These are phyloP conservation scores for Podospora conica DNA, from an alignment of 495 filamentous ascomycete species.

Conservation along the genomic window DNA sequence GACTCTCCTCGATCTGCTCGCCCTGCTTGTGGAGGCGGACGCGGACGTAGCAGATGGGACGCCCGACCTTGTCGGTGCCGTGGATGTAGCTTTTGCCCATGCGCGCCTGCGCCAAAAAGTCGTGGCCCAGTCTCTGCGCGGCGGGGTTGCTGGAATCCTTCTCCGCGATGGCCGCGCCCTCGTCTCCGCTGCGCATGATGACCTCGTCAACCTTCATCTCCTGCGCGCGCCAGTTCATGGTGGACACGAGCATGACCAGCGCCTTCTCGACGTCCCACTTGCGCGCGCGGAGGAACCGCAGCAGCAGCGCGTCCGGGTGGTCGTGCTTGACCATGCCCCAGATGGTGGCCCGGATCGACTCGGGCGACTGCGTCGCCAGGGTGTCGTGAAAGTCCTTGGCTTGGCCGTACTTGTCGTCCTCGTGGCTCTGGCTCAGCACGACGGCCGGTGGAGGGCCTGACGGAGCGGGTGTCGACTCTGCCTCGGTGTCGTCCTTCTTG, in stretches of 20 bases:
- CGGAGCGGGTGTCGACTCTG: conserved; percentile 21
- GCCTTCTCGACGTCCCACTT: conserved; percentile 97
- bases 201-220: conserved; percentile 85
- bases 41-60: conserved; percentile 83
- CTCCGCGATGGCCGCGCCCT: conserved; percentile 52
- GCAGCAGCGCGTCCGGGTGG: conserved; percentile 78
- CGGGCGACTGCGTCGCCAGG: conserved; percentile 65
- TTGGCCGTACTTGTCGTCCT: conserved; percentile 91
- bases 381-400: conserved; percentile 79
- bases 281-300: conserved; percentile 85
- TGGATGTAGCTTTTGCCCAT: conserved; percentile 96
- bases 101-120: conserved; percentile 78
- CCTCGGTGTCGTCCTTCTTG: conserved; percentile 48
- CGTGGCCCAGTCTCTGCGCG: conserved; percentile 60
- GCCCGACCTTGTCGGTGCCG: conserved; percentile 74
- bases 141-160: conserved; percentile 47
- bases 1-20: conserved; percentile 71
- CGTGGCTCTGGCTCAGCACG: conserved; percentile 37
- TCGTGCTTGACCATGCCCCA: conserved; percentile 98
- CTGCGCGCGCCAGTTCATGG: conserved; percentile 80
- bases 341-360: conserved; percentile 72
- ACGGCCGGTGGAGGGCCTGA: conserved; percentile 7
- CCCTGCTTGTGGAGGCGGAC: conserved; percentile 72
- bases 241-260: conserved; percentile 87
- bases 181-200: conserved; percentile 76